A percentile compares a stretch with the other conserved stretches of the same genome.
Conservation (phyloP, 108 stramenopile species). For the Craspedostauros australis region DNA sequence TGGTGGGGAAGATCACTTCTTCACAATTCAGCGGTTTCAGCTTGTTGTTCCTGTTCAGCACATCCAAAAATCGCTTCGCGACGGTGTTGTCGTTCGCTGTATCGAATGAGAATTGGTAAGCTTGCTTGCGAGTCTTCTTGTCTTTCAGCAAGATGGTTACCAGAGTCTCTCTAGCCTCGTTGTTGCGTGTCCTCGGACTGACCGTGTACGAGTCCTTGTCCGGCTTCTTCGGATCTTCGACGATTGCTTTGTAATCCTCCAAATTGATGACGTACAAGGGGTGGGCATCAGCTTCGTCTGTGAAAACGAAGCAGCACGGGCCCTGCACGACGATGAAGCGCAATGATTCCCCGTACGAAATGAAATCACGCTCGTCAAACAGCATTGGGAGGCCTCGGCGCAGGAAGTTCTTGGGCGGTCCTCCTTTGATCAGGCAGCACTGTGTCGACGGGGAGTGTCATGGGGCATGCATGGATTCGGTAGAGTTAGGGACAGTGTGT, state of each 20-base stretch:
- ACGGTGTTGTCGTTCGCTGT: conserved; percentile 22
- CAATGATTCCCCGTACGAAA: conserved; percentile 56
- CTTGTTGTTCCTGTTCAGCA: conserved; percentile 5
- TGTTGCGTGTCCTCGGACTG: conserved; percentile 33
- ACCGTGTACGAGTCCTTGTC: conserved; percentile 46
- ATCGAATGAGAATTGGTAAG: conserved; percentile 66
- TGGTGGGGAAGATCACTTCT: too few relatives aligned
- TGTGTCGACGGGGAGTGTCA: too few relatives aligned
- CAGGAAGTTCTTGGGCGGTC: conserved; percentile 37
- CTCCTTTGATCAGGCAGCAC: conserved; percentile 39
- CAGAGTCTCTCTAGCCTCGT: conserved; percentile 22
- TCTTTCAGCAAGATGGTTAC: conserved; percentile 47
- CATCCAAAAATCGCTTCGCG: conserved; percentile 32
- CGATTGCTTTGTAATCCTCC: conserved; percentile 10
- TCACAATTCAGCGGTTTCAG: too few relatives aligned
- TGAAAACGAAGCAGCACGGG: conserved; percentile 40
- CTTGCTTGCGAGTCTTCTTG: conserved; percentile 25
- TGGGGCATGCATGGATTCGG: too few relatives aligned
- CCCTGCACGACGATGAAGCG: conserved; percentile 45
- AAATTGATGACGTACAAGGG: conserved; percentile 59
- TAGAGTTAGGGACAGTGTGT: too few relatives aligned
- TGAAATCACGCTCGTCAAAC: conserved; percentile 51
- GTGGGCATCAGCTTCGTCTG: conserved; percentile 39
- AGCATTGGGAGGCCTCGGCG: conserved; percentile 25
- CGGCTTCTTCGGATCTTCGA: conserved; percentile 55